phyloP scores from a whole-genome alignment of 331 rosid species.

The Malus hybrid region DNA sequence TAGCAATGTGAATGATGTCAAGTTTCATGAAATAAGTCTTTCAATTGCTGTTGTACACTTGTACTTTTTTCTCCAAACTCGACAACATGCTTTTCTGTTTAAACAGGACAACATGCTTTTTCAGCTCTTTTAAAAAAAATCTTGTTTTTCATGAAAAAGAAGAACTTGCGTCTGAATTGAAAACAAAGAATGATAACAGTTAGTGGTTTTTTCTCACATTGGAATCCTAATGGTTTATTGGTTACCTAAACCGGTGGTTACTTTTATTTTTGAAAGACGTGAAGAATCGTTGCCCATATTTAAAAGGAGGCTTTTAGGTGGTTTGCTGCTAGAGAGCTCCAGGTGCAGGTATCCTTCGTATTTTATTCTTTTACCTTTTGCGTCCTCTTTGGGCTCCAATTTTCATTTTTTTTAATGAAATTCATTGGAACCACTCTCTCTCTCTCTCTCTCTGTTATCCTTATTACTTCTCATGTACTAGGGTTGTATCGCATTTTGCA shows the following conservation, averaged over 20 bases:
- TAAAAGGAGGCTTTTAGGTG: constrained; percentile 89
- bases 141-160: too few species aligned
- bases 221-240: not conserved
- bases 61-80: constrained; percentile 1
- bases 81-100: constrained; percentile 1
- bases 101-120: too few species aligned
- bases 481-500: not conserved
- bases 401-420: not conserved
- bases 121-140: too few species aligned
- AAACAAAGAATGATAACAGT: not conserved
- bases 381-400: not conserved
- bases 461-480: not conserved
- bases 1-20: constrained; percentile 1
- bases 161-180: not conserved
- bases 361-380: not conserved
- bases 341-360: constrained; percentile 61
- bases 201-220: not conserved
- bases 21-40: not conserved
- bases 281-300: constrained; percentile 88
- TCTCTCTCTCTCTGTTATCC: not conserved
- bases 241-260: constrained; percentile 26
- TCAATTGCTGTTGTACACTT: not conserved
- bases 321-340: constrained; percentile 83
- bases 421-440: not conserved
- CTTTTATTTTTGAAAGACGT: constrained; percentile 53